Percentiles rank a stretch among this genome's conserved stretches.
Conservation (phyloP, 2,329 filamentous ascomycete genomes). For the Botrytis elliptica region DNA sequence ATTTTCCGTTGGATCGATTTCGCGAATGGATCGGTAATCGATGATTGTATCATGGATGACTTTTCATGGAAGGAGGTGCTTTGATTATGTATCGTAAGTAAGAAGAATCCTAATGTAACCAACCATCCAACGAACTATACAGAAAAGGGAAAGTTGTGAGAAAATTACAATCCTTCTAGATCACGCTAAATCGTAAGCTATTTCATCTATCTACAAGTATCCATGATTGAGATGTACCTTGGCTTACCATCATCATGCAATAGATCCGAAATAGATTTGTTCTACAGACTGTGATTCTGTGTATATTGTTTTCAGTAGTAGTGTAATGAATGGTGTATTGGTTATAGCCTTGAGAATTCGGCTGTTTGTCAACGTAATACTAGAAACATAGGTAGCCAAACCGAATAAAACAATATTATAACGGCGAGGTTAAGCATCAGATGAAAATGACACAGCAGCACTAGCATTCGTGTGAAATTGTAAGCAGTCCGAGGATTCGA, state of each 20-base stretch:
- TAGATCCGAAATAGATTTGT: neutral
- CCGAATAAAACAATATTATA: neutral
- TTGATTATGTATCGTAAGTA: neutral
- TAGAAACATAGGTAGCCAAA: neutral
- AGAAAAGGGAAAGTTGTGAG: slow-evolving; percentile 11
- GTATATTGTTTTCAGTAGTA: neutral
- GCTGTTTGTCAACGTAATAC: neutral
- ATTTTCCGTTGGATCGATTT: neutral
- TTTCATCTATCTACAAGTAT: neutral
- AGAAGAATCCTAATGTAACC: slow-evolving; percentile 9
- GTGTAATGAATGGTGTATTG: neutral
- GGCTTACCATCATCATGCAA: neutral
- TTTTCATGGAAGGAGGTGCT: neutral
- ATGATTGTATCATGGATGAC: neutral
- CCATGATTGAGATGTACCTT: neutral
- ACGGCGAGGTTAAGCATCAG: neutral
- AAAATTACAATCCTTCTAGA: slow-evolving; percentile 14
- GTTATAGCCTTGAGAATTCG: neutral
- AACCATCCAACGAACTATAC: neutral
- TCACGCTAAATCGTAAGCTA: neutral
- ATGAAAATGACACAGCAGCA: neutral
- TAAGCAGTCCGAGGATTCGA: neutral
- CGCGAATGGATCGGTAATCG: neutral
- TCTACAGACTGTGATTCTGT: slow-evolving; percentile 1
- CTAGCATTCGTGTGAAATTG: neutral